These are phyloP conservation scores for Hypoxylon trugodes DNA, from an alignment of 495 filamentous ascomycete genomes.

Conservation along the genomic window DNA sequence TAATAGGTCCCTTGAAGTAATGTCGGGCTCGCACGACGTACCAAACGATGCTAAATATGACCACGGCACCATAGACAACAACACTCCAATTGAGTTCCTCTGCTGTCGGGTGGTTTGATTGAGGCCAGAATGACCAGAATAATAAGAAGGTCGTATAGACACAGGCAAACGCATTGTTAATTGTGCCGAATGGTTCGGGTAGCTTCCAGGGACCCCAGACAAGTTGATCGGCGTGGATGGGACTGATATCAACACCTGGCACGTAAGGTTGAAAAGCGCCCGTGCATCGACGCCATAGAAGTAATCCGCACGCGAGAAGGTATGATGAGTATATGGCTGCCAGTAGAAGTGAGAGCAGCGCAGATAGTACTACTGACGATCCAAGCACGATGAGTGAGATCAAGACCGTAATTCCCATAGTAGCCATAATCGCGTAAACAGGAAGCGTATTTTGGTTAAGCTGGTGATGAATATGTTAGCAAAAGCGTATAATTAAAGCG, in stretches of 20 bases:
- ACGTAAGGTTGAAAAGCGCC: slow-evolving; percentile 46
- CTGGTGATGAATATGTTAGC: slow-evolving; percentile 17
- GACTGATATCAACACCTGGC: slow-evolving; percentile 23
- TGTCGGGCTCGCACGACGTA: slow-evolving; percentile 54
- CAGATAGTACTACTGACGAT: slow-evolving; percentile 63
- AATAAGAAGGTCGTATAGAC: slow-evolving; percentile 54
- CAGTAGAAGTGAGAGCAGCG: slow-evolving; percentile 61
- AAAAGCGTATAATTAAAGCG: slow-evolving; percentile 34
- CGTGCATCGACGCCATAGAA: slow-evolving; percentile 46
- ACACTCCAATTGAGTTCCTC: slow-evolving; percentile 58
- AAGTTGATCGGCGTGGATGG: slow-evolving; percentile 47
- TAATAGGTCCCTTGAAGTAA: slow-evolving; percentile 57
- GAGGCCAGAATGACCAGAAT: slow-evolving; percentile 63
- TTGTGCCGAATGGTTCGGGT: slow-evolving; percentile 54
- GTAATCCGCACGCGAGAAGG: slow-evolving; percentile 52
- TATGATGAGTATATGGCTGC: slow-evolving; percentile 54
- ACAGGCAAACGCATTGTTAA: slow-evolving; percentile 59
- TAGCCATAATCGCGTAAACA: slow-evolving; percentile 59
- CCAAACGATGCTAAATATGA: slow-evolving; percentile 57
- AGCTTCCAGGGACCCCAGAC: slow-evolving; percentile 61
- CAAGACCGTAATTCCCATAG: slow-evolving; percentile 58
- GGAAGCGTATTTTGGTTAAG: slow-evolving; percentile 56
- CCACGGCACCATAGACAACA: slow-evolving; percentile 50
- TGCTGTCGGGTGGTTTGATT: slow-evolving; percentile 39
- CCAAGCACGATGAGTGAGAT: slow-evolving; percentile 70